Conservation (phyloP, 2,329 filamentous ascomycete species). For the Apiospora sp. region DNA sequence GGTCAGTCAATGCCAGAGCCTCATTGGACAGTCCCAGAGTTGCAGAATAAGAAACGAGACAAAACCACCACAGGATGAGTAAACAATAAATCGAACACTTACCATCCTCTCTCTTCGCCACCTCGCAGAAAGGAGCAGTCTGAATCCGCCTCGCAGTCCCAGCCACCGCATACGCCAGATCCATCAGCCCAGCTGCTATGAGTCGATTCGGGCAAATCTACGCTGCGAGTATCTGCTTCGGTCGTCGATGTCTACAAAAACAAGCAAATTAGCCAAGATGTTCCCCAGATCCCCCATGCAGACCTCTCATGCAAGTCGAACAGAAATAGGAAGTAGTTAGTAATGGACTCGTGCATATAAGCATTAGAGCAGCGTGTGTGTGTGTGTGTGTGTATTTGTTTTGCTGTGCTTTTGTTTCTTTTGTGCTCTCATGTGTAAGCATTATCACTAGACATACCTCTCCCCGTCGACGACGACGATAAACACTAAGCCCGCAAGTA, state of each 20-base stretch:
- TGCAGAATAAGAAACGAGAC: slow-evolving; percentile 18
- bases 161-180: slow-evolving; percentile 75
- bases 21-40: slow-evolving; percentile 26
- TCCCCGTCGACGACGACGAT: slow-evolving; percentile 48
- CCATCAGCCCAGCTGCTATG: slow-evolving; percentile 55
- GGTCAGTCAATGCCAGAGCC: slow-evolving; percentile 25
- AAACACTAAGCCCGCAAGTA: slow-evolving; percentile 82
- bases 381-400: neutral
- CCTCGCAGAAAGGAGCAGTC: slow-evolving; percentile 83
- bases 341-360: neutral
- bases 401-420: neutral
- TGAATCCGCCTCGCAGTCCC: slow-evolving; percentile 81
- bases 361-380: neutral
- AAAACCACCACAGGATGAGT: slow-evolving; percentile 15
- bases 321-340: neutral
- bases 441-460: slow-evolving; percentile 41
- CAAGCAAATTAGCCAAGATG: neutral
- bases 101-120: slow-evolving; percentile 92
- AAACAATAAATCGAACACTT: slow-evolving; percentile 42
- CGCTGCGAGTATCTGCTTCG: neutral
- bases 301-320: neutral
- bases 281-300: slow-evolving; percentile 6
- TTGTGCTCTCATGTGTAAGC: too few species aligned
- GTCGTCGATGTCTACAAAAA: neutral
- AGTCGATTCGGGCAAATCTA: neutral